These are phyloP conservation scores for Beta macrorhiza DNA, from an alignment of 179 eudicot species.

Conservation along the genomic window DNA sequence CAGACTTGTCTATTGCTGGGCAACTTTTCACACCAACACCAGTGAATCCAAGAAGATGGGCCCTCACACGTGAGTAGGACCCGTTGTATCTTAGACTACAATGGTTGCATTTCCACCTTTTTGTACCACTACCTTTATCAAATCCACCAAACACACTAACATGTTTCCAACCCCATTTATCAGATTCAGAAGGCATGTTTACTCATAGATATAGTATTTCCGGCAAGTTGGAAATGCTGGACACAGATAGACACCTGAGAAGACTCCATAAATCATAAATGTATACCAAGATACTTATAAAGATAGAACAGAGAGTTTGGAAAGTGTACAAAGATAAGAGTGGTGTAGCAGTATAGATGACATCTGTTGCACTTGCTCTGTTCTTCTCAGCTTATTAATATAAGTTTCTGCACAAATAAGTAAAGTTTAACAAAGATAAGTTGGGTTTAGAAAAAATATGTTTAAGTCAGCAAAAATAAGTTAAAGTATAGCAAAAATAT, in stretches of 20 bases:
- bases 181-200: slow-evolving; percentile 47
- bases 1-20: slow-evolving; percentile 44
- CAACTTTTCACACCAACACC: slow-evolving; percentile 56
- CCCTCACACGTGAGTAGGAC: slow-evolving; percentile 52
- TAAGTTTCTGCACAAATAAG: no score
- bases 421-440: no score
- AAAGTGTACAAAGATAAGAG: not conserved
- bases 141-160: slow-evolving; percentile 51
- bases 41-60: slow-evolving; percentile 52
- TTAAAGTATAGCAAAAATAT: no score
- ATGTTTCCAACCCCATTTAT: slow-evolving; percentile 57
- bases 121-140: slow-evolving; percentile 54
- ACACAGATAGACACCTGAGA: slow-evolving; percentile 5
- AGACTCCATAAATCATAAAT: no score
- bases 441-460: no score
- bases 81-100: slow-evolving; percentile 50
- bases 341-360: not conserved
- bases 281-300: not conserved
- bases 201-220: not conserved
- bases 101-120: slow-evolving; percentile 53
- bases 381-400: no score
- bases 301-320: not conserved
- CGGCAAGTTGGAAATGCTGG: slow-evolving; percentile 9
- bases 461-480: no score
- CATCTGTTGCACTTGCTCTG: no score